Evolutionary conservation across 2,329 filamentous ascomycete genomes (phyloP).

Genomic region (Cylindrodendrum hubeiense): DNA sequence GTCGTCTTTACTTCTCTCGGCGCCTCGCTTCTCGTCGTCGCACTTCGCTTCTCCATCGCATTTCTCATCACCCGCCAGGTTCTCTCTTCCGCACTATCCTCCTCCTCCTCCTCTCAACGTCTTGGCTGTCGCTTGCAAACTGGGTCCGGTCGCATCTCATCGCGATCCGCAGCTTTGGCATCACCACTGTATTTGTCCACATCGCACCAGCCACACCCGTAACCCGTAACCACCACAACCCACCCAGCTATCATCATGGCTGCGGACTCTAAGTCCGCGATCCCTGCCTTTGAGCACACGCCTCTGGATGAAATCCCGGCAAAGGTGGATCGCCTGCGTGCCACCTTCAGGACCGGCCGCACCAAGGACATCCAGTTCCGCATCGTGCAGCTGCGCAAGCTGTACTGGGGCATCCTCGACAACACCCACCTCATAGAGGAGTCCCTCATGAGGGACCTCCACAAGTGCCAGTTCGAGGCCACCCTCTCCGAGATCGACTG

Average conservation of each 20-base stretch:
- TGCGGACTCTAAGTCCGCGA: slow-evolving; percentile 56
- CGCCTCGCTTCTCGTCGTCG: background rate
- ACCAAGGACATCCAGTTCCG: slow-evolving; percentile 88
- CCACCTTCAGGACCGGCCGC: slow-evolving; percentile 81
- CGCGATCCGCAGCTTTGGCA: background rate
- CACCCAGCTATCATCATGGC: slow-evolving; percentile 30
- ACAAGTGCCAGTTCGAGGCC: slow-evolving; percentile 82
- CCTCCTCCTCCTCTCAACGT: background rate
- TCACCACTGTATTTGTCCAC: background rate
- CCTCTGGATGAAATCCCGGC: slow-evolving; percentile 74
- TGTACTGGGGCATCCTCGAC: slow-evolving; percentile 94
- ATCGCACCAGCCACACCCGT: slow-evolving; percentile 24
- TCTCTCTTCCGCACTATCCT: background rate
- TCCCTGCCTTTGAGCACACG: slow-evolving; percentile 69
- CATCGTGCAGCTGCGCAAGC: slow-evolving; percentile 86
- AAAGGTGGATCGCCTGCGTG: slow-evolving; percentile 70
- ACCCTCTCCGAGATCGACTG: slow-evolving; percentile 81
- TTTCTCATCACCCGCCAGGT: background rate
- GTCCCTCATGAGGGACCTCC: slow-evolving; percentile 82
- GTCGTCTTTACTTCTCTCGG: background rate
- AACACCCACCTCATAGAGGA: slow-evolving; percentile 78
- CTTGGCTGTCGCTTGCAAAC: background rate
- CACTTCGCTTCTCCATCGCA: background rate
- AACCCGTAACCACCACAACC: background rate
- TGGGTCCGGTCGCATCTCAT: background rate